Base-by-base conservation (phyloP, 2,329 filamentous ascomycete species). In the Hirsutella minnesotensis region DNA sequence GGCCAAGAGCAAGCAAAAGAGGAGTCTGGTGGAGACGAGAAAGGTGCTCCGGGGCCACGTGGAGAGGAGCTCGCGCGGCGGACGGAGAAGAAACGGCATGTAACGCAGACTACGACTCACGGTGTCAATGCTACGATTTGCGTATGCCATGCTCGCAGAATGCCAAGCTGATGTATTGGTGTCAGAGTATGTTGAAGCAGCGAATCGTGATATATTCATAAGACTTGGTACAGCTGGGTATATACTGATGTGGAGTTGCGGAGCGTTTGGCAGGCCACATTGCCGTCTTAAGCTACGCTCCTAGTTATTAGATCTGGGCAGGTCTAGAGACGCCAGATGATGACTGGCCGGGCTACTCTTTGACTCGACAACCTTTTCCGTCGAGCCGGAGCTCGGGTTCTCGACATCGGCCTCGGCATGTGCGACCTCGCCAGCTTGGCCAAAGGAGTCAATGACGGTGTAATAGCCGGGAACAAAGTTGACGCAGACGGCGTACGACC, bases 1-100 rank as follows among this genome's bases (percentile, higher is more conserved):
- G 72, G 92, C 92, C 10, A 94, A 92, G 73, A 77, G 75, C 52
- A 98, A 96, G 73, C 83, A 92, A 57, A 95, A 95, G 81, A 77
- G 89, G 57, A 95, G 87, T 75, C 68, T 98, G 63, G 78, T 86
- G 12, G 83, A 95, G 65, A 88, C 87, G 49, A 78, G 77, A 57
- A 87, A 83, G 66, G 78, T 88, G 30, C 64, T 96, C 51, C 82
- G 77, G 59, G 84, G 80, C 3, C 90, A 96, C 63, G 74, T 90
- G 22, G 81, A 89, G 44, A 75, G 89, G 59, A 80, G 79, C 59
- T 94, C 94, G 69, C 79, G 79, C 47, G 90, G 89, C 42, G 90
- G 90, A 7, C 79, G 81, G 62, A 77, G 86, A 57, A 79, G 82
- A 43, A 95, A 95, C 61, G 67, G 64, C 20, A 53, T 51, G 18